Base-by-base conservation (phyloP, 495 filamentous ascomycete species). In the Penicillium odoratum region DNA sequence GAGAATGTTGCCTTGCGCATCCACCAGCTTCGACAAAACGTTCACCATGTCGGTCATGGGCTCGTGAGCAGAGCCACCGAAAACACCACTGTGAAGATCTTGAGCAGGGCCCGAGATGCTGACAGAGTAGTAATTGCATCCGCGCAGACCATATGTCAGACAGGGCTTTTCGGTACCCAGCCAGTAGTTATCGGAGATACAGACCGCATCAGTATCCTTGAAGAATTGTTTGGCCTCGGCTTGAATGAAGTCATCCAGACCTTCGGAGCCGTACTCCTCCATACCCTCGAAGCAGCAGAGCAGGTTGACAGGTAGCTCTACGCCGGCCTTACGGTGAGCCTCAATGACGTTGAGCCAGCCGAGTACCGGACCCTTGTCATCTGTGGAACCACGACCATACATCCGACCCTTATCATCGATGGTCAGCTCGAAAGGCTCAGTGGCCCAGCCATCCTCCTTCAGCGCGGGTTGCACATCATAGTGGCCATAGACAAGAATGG, bases 171-270 rank as follows among this genome's bases (percentile, higher is more conserved):
- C 90, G 7, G 94, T 96, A 34, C 94, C 94, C 15, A 99, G 87
- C 95, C 95, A 99, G 85, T 99, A 99, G 81, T 99, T 99, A 74
- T 99, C 95, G 49, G 90, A 95, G 66, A 99, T 99, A 79, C 95
- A 98, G 18, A 97, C 93, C 5, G 93, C 95, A 59, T 99, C 95
- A 5, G 91, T 85, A 61, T 96, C 93, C 62, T 89, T 90, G 77
- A 99, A 99, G 80, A 84, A 98, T 53, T 86, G 85, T 77, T 93
- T 91, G 62, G 84, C 88, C 76, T 99, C 95, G 16, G 81, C 85
- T 59, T 88, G 79, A 72, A 99, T 96, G 59, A 97, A 88, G 44
- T 97, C 93, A 59, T 99, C 93, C 42, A 99, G 82, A 40, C 95
- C 95, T 66, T 98, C 95, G 0, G 91, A 96, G 42, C 95, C 95